Evolutionary conservation across 2,329 filamentous ascomycete genomes (phyloP).

Genomic region (Xylariales sp.): DNA sequence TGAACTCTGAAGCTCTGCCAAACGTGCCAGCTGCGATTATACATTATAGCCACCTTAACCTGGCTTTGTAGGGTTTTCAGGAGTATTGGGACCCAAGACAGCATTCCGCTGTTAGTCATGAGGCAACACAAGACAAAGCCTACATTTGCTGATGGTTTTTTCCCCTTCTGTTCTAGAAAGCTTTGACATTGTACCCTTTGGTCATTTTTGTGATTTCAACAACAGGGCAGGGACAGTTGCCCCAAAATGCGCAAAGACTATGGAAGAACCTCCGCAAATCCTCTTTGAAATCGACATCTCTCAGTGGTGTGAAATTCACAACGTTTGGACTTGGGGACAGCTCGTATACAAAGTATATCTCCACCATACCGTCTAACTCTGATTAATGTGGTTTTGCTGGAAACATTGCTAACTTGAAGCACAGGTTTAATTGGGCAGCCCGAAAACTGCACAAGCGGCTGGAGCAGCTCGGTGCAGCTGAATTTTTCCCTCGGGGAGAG

Average conservation of each 20-base stretch:
- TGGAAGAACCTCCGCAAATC: constrained; percentile 83
- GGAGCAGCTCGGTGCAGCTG: constrained; percentile 73
- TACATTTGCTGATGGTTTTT: constrained; percentile 1
- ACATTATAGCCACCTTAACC: too few species aligned
- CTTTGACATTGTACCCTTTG: constrained; percentile 47
- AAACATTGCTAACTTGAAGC: background rate
- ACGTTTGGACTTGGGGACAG: constrained; percentile 92
- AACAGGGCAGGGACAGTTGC: constrained; percentile 91
- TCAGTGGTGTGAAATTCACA: constrained; percentile 68
- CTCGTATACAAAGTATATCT: constrained; percentile 77
- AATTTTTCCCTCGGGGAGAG: constrained; percentile 76
- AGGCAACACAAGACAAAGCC: too few species aligned
- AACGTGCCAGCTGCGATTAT: too few species aligned
- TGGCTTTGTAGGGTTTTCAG: too few species aligned
- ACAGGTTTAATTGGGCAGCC: constrained; percentile 86
- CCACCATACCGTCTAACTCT: background rate
- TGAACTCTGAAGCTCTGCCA: too few species aligned
- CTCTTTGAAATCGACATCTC: constrained; percentile 66
- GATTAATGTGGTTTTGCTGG: background rate
- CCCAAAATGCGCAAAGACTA: constrained; percentile 73
- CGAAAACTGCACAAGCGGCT: constrained; percentile 84
- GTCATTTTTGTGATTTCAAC: constrained; percentile 84
- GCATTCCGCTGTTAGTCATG: too few species aligned
- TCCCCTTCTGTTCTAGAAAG: constrained; percentile 44
- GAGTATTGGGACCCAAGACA: too few species aligned